Conservation (phyloP, 2,329 filamentous ascomycete genomes). For the Lizonia empirigonia region DNA sequence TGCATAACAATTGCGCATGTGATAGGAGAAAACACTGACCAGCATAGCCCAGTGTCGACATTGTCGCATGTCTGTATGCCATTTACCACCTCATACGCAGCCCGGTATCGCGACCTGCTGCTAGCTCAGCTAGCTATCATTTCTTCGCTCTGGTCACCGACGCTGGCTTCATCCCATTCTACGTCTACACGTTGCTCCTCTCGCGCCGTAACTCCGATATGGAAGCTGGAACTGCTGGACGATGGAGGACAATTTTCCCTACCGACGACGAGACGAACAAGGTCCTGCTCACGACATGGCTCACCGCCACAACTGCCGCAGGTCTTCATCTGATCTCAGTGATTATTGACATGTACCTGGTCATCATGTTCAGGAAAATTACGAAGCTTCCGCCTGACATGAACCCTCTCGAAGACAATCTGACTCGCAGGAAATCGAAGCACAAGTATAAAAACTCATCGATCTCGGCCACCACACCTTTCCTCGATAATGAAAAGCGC, state of each 20-base stretch:
- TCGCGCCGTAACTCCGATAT: constrained; percentile 58
- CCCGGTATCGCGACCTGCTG: constrained; percentile 72
- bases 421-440: constrained; percentile 69
- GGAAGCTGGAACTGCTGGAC: constrained; percentile 51
- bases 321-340: constrained; percentile 74
- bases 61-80: constrained; percentile 74
- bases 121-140: constrained; percentile 86
- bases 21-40: constrained; percentile 20
- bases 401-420: constrained; percentile 87
- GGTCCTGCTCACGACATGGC: constrained; percentile 71
- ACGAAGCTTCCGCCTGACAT: constrained; percentile 84
- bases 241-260: constrained; percentile 73
- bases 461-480: constrained; percentile 51
- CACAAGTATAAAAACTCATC: constrained; percentile 78
- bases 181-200: constrained; percentile 63
- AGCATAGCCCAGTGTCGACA: constrained; percentile 73
- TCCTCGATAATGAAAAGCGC: constrained; percentile 65
- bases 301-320: constrained; percentile 67
- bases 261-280: constrained; percentile 60
- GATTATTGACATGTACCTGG: constrained; percentile 74
- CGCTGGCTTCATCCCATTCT: constrained; percentile 66
- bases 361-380: constrained; percentile 81
- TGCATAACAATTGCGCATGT: constrained; percentile 38
- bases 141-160: constrained; percentile 80
- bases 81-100: constrained; percentile 79